Percentiles rank a stretch among this genome's conserved stretches.
These are phyloP conservation scores for Entonaema liquescens DNA, from an alignment of 495 filamentous ascomycete species.

Conservation along the genomic window DNA sequence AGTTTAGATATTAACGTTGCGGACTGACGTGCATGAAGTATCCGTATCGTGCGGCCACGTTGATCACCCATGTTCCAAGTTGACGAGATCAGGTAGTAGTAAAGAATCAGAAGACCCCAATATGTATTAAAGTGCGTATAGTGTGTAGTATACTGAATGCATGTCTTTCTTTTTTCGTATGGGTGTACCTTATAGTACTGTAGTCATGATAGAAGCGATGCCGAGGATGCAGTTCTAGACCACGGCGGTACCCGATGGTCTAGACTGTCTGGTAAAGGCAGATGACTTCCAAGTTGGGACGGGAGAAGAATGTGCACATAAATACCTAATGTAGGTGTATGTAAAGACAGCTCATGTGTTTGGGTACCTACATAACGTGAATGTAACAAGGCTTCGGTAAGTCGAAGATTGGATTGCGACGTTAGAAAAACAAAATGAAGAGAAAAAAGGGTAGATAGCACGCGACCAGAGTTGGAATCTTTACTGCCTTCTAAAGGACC, in stretches of 20 bases:
- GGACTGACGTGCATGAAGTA: constrained; percentile 26
- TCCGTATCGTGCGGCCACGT: constrained; percentile 28
- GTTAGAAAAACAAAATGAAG: not conserved
- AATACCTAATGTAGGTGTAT: not conserved
- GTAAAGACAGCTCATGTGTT: constrained; percentile 9
- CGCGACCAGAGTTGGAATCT: not conserved
- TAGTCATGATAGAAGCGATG: not conserved
- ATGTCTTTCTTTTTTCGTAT: constrained; percentile 11
- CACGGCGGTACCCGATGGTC: constrained; percentile 12
- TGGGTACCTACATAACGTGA: not conserved
- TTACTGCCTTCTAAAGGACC: no score
- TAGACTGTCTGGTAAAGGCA: constrained; percentile 13
- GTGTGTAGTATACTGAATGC: not conserved
- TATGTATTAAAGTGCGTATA: not conserved
- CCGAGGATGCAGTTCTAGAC: constrained; percentile 16
- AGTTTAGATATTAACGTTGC: constrained; percentile 14
- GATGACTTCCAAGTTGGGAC: not conserved
- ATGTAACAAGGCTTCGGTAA: not conserved
- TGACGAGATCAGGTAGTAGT: constrained; percentile 12
- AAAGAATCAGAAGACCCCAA: constrained; percentile 13
- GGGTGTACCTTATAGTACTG: not conserved
- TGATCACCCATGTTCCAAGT: not conserved
- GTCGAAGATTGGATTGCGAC: not conserved
- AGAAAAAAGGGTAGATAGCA: not conserved
- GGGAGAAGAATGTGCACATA: not conserved